Evolutionary conservation across 2,329 filamentous ascomycete species (phyloP).

Genomic region (Pseudocercospora fijiensis): DNA sequence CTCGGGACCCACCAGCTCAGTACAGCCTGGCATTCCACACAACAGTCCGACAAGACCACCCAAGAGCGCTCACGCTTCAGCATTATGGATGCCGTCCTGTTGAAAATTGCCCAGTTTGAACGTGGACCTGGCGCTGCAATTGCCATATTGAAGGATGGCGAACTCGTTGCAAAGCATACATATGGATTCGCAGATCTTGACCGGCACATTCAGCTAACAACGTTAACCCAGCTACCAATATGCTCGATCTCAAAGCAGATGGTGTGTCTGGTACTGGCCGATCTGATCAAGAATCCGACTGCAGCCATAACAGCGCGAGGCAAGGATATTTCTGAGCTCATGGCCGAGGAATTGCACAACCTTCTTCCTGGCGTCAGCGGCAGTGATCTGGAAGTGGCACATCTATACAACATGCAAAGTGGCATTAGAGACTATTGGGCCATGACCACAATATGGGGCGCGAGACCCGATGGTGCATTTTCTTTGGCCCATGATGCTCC

Average conservation of each 20-base stretch:
- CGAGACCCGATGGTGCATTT: conserved; percentile 43
- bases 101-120: background rate
- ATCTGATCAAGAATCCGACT: conserved; percentile 39
- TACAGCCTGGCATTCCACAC: background rate
- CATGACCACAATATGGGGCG: conserved; percentile 46
- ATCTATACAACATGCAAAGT: conserved; percentile 45
- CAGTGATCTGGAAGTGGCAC: conserved; percentile 39
- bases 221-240: conserved; percentile 45
- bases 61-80: background rate
- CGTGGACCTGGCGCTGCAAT: conserved; percentile 47
- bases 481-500: conserved; percentile 39
- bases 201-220: conserved; percentile 39
- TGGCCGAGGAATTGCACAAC: conserved; percentile 32
- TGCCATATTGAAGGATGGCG: conserved; percentile 46
- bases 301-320: conserved; percentile 28
- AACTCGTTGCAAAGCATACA: conserved; percentile 41
- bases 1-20: background rate
- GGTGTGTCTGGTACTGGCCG: conserved; percentile 42
- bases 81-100: background rate
- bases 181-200: conserved; percentile 50
- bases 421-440: conserved; percentile 51
- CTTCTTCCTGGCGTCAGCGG: conserved; percentile 36
- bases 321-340: conserved; percentile 20
- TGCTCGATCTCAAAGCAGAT: conserved; percentile 53
- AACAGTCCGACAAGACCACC: too few species aligned